These are phyloP conservation scores for Yamadazyma tumulicola DNA, from an alignment of 805 yeast species.

Conservation along the genomic window DNA sequence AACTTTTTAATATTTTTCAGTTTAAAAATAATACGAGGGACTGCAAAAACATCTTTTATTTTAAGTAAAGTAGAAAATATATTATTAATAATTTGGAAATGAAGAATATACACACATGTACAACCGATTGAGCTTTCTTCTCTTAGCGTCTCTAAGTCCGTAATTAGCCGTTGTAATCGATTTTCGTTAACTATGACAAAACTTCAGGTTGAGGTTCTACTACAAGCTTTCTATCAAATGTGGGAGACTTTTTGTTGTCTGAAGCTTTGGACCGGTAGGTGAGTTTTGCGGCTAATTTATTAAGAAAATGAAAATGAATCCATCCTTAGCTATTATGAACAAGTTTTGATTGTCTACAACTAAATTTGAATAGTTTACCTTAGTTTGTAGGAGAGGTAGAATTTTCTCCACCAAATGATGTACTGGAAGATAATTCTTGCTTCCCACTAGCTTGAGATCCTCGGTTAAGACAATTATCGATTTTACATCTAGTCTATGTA, in stretches of 20 bases:
- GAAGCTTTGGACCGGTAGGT: conserved; percentile 5
- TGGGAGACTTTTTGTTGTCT: conserved; percentile 1
- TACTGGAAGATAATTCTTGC: not conserved
- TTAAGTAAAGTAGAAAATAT: not conserved
- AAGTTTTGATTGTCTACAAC: conserved; percentile 3
- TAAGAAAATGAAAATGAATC: conserved; percentile 11
- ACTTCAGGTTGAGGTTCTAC: too few relatives aligned
- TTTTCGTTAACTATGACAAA: too few relatives aligned
- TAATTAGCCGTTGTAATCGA: too few relatives aligned
- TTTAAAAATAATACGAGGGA: not conserved
- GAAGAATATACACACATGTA: conserved; percentile 1
- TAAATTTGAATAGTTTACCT: conserved; percentile 9
- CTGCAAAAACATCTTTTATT: not conserved
- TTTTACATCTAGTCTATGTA: conserved; percentile 4
- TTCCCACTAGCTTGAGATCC: conserved; percentile 3
- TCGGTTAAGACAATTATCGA: conserved; percentile 4
- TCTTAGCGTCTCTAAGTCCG: too few relatives aligned
- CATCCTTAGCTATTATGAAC: conserved; percentile 8
- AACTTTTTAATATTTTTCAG: not conserved
- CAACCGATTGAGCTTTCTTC: not conserved
- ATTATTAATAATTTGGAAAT: not conserved
- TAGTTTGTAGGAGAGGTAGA: conserved; percentile 6
- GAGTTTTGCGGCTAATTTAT: too few relatives aligned
- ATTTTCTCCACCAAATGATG: conserved; percentile 3
- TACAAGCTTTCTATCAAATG: not conserved